These are phyloP conservation scores for Neonectria ditissima DNA, from an alignment of 2,329 filamentous ascomycete species.

Conservation along the genomic window DNA sequence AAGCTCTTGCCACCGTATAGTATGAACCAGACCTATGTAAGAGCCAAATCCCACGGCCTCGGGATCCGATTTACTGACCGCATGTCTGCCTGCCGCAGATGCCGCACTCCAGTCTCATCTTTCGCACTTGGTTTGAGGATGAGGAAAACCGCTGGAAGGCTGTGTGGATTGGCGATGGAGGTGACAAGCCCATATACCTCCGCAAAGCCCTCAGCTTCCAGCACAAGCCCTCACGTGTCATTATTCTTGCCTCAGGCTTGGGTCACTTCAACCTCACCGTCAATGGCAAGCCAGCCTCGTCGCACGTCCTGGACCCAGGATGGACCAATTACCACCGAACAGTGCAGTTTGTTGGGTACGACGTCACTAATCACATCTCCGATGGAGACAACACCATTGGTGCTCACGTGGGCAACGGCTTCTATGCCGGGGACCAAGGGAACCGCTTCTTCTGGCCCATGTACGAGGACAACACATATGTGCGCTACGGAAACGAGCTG, in stretches of 20 bases:
- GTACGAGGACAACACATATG: constrained; percentile 56
- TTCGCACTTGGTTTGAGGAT: constrained; percentile 56
- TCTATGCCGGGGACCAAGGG: constrained; percentile 58
- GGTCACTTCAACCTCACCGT: constrained; percentile 54
- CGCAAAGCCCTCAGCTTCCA: constrained; percentile 48
- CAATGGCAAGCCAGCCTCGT: constrained; percentile 50
- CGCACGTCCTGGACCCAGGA: constrained; percentile 53
- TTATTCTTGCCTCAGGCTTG: constrained; percentile 53
- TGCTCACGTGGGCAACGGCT: constrained; percentile 57
- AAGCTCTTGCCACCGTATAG: constrained; percentile 53
- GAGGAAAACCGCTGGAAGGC: constrained; percentile 54
- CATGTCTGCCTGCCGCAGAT: constrained; percentile 53
- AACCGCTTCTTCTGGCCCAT: constrained; percentile 57
- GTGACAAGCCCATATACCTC: constrained; percentile 55
- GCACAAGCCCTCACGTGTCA: constrained; percentile 47
- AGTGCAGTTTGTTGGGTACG: constrained; percentile 57
- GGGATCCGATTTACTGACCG: neutral
- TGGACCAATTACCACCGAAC: constrained; percentile 56
- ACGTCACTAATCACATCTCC: constrained; percentile 51
- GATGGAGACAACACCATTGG: constrained; percentile 53
- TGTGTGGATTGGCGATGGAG: constrained; percentile 54
- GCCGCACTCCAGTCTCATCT: constrained; percentile 56
- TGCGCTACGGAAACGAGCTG: constrained; percentile 53
- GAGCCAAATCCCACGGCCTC: neutral
- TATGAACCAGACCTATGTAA: constrained; percentile 55